Evolutionary conservation across 2,329 filamentous ascomycete species (phyloP).

Genomic region (Lizonia empirigonia): DNA sequence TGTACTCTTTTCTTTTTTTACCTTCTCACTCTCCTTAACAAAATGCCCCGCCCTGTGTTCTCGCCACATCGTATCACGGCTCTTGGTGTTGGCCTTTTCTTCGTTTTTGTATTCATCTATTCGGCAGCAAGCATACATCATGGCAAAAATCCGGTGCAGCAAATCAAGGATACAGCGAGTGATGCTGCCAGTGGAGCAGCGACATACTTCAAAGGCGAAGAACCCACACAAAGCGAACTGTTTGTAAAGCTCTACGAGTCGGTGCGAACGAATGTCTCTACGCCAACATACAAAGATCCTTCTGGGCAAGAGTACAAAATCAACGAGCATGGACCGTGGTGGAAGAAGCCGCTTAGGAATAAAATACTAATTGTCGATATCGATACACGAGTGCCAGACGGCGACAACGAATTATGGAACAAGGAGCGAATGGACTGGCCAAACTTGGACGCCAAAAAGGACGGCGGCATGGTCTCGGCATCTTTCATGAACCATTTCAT

Average conservation of each 20-base stretch:
- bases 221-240: slow-evolving; percentile 12
- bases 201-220: slow-evolving; percentile 18
- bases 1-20: neutral
- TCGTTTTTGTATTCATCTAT: slow-evolving; percentile 19
- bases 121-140: slow-evolving; percentile 17
- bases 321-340: slow-evolving; percentile 27
- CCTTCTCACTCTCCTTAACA: neutral
- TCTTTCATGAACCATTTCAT: slow-evolving; percentile 50
- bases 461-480: slow-evolving; percentile 43
- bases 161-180: slow-evolving; percentile 22
- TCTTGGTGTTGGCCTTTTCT: slow-evolving; percentile 7
- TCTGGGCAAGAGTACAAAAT: slow-evolving; percentile 17
- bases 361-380: slow-evolving; percentile 40
- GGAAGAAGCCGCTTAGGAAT: slow-evolving; percentile 32
- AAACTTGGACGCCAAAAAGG: slow-evolving; percentile 24
- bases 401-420: slow-evolving; percentile 31
- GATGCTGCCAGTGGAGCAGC: slow-evolving; percentile 12
- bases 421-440: slow-evolving; percentile 30
- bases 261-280: slow-evolving; percentile 18
- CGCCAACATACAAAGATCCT: slow-evolving; percentile 17
- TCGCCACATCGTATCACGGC: slow-evolving; percentile 5
- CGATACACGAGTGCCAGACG: slow-evolving; percentile 34
- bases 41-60: slow-evolving; percentile 3
- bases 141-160: slow-evolving; percentile 15
- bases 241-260: slow-evolving; percentile 19